phyloP scores from a whole-genome alignment of 176 grass and related monocot species.

The Raddia distichophylla region DNA sequence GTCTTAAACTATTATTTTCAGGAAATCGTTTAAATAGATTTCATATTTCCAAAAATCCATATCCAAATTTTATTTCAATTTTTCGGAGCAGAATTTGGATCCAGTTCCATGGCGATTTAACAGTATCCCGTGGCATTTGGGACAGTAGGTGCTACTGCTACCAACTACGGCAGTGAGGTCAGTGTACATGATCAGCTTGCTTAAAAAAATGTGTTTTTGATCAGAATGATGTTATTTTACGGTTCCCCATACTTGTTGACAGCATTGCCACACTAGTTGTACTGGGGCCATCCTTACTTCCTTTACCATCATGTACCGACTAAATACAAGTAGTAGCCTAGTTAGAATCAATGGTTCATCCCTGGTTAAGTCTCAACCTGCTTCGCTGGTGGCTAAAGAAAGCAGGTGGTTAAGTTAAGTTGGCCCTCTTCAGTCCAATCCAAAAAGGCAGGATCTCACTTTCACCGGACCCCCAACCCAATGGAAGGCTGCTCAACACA shows the following conservation, averaged over 20 bases:
- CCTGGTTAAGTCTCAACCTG: slow-evolving; percentile 4
- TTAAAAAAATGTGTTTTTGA: neutral
- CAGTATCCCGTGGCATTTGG: no score
- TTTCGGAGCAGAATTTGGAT: no score
- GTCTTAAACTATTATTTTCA: no score
- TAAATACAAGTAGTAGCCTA: neutral
- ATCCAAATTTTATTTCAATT: no score
- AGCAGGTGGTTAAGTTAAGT: neutral
- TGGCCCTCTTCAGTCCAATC: neutral
- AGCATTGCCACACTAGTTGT: neutral
- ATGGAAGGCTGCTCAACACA: neutral
- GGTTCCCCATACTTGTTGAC: neutral
- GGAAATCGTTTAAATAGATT: no score
- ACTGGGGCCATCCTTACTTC: neutral
- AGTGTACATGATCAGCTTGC: neutral
- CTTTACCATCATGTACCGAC: neutral
- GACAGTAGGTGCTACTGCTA: neutral
- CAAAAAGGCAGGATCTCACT: slow-evolving; percentile 8
- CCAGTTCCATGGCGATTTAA: no score
- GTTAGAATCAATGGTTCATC: neutral
- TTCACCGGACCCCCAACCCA: neutral
- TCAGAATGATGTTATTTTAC: neutral
- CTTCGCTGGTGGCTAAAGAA: neutral
- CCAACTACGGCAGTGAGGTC: neutral
- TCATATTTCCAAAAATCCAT: no score